Conservation (phyloP, 805 yeast species). For the Priceomyces fermenticarens region DNA sequence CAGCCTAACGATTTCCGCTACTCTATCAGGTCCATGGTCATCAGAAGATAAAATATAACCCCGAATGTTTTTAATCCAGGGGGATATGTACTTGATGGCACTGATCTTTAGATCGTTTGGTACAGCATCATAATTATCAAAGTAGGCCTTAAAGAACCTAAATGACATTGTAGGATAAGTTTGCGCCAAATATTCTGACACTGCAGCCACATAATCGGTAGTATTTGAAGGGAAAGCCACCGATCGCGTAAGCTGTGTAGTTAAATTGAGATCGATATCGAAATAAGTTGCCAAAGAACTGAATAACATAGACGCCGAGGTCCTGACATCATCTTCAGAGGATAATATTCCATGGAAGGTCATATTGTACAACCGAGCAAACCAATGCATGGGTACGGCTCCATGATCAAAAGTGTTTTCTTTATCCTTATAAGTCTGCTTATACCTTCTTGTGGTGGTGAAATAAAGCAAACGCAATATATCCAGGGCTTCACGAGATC, state of each 20-base stretch:
- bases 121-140: conserved; percentile 40
- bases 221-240: conserved; percentile 68
- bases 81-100: conserved; percentile 54
- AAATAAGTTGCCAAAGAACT: conserved; percentile 61
- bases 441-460: conserved; percentile 53
- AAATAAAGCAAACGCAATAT: conserved; percentile 70
- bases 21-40: conserved; percentile 56
- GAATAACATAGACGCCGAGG: conserved; percentile 60
- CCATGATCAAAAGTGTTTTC: conserved; percentile 14
- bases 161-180: conserved; percentile 58
- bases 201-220: conserved; percentile 54
- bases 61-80: conserved; percentile 73
- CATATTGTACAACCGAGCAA: conserved; percentile 63
- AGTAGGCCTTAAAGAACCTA: conserved; percentile 54
- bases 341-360: conserved; percentile 68
- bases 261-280: conserved; percentile 57
- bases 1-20: conserved; percentile 59
- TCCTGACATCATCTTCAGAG: conserved; percentile 54
- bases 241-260: conserved; percentile 52
- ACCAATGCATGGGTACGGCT: conserved; percentile 28
- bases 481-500: conserved; percentile 44
- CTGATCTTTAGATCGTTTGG: conserved; percentile 33
- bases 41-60: conserved; percentile 55
- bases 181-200: conserved; percentile 56
- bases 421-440: conserved; percentile 21